Conservation (phyloP, 345 rosid genomes). For the Ceriops tagal region DNA sequence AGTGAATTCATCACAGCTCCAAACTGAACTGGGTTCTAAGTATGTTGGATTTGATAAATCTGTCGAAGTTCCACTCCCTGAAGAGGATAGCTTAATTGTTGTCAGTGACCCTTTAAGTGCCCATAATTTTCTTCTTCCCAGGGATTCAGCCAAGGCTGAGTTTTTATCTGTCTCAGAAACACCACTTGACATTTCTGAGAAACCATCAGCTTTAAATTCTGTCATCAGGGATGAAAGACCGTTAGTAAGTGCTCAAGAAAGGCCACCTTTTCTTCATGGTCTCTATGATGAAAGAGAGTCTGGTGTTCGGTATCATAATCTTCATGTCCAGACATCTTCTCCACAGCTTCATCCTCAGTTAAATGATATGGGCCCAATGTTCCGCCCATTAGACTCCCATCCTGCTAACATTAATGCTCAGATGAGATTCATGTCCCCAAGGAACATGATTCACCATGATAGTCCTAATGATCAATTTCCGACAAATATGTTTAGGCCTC, state of each 20-base stretch:
- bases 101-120: slow-evolving; percentile 35
- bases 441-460: slow-evolving; percentile 52
- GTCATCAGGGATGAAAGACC: slow-evolving; percentile 53
- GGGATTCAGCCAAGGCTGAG: slow-evolving; percentile 51
- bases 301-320: slow-evolving; percentile 41
- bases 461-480: slow-evolving; percentile 52
- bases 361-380: slow-evolving; percentile 48
- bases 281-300: slow-evolving; percentile 48
- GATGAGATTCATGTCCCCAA: slow-evolving; percentile 54
- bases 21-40: slow-evolving; percentile 41
- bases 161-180: slow-evolving; percentile 33
- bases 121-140: slow-evolving; percentile 30
- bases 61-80: slow-evolving; percentile 37
- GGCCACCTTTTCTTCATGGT: slow-evolving; percentile 45
- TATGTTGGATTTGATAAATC: slow-evolving; percentile 31
- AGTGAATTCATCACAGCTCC: slow-evolving; percentile 38
- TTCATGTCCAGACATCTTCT: slow-evolving; percentile 41
- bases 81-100: slow-evolving; percentile 49
- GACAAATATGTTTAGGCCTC: slow-evolving; percentile 54
- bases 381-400: slow-evolving; percentile 59
- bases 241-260: slow-evolving; percentile 48
- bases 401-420: slow-evolving; percentile 53
- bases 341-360: slow-evolving; percentile 51
- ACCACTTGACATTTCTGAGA: slow-evolving; percentile 48
- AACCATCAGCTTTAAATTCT: slow-evolving; percentile 59